These are phyloP conservation scores for Juncus effusus DNA, from an alignment of 176 grass and related monocot genomes.

Conservation along the genomic window DNA sequence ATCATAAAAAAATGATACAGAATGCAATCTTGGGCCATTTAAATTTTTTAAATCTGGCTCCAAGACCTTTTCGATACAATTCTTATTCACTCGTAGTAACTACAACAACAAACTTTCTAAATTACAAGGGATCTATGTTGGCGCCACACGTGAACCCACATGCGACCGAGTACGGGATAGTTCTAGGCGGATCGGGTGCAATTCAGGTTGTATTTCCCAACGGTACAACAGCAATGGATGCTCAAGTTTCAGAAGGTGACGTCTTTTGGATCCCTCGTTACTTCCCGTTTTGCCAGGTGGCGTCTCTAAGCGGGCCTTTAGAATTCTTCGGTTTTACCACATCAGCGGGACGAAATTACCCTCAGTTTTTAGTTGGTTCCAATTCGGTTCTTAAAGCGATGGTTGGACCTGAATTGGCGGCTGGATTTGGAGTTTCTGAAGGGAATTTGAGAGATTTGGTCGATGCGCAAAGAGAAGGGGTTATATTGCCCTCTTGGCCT, in stretches of 20 bases:
- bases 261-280: conserved; percentile 86
- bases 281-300: conserved; percentile 85
- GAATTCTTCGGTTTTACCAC: conserved; percentile 96
- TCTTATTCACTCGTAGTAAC: background rate
- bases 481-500: conserved; percentile 54
- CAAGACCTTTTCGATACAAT: background rate
- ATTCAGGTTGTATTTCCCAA: conserved; percentile 78
- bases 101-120: background rate
- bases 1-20: no score
- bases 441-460: conserved; percentile 38
- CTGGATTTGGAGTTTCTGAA: conserved; percentile 50
- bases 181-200: conserved; percentile 47
- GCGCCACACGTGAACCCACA: conserved; percentile 77
- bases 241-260: conserved; percentile 44
- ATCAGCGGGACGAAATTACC: conserved; percentile 57
- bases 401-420: conserved; percentile 70
- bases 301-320: conserved; percentile 50
- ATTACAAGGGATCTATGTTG: conserved; percentile 72
- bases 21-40: no score
- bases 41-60: background rate
- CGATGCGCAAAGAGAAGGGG: conserved; percentile 34
- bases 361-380: conserved; percentile 64
- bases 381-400: conserved; percentile 50
- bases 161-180: conserved; percentile 79
- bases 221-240: conserved; percentile 66